A percentile compares a stretch with the other conserved stretches of the same genome.
Conservation (phyloP, 1,284 basidiomycete species). For the Moesziomyces parantarcticus region DNA sequence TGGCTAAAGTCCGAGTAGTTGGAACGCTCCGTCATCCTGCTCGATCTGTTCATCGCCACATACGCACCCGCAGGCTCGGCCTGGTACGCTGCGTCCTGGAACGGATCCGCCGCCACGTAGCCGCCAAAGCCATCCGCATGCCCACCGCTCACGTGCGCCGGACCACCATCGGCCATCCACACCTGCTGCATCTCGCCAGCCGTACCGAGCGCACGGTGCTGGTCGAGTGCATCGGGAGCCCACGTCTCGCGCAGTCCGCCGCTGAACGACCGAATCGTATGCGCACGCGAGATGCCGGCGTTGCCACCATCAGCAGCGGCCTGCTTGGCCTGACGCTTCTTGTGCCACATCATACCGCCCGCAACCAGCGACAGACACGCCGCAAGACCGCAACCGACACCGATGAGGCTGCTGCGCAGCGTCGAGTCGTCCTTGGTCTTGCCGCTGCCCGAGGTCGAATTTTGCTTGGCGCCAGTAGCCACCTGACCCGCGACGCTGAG, state of each 20-base stretch:
- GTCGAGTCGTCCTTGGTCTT: slow-evolving; percentile 18
- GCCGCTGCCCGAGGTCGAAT: slow-evolving; percentile 7
- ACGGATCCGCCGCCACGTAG: slow-evolving; percentile 30
- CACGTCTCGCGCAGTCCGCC: slow-evolving; percentile 58
- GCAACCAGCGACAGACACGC: slow-evolving; percentile 34
- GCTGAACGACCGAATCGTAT: slow-evolving; percentile 49
- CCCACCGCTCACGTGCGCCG: slow-evolving; percentile 1
- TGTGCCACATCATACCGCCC: slow-evolving; percentile 41
- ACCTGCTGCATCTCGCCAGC: slow-evolving; percentile 34
- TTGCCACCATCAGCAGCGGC: slow-evolving; percentile 11
- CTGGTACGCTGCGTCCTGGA: slow-evolving; percentile 15
- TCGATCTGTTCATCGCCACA: slow-evolving; percentile 48
- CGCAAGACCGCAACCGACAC: slow-evolving; percentile 52
- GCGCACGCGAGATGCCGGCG: slow-evolving; percentile 33
- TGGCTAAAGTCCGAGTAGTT: slow-evolving; percentile 36
- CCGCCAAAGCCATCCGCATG: slow-evolving; percentile 33
- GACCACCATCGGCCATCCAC: slow-evolving; percentile 21
- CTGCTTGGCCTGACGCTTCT: slow-evolving; percentile 26
- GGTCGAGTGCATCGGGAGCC: slow-evolving; percentile 48
- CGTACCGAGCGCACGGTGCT: slow-evolving; percentile 22
- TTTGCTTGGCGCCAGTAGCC: slow-evolving; percentile 11
- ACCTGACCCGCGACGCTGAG: slow-evolving; percentile 32
- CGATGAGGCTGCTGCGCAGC: slow-evolving; percentile 56
- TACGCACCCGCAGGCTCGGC: slow-evolving; percentile 18
- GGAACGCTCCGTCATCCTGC: slow-evolving; percentile 52